Conservation (phyloP, 2,329 filamentous ascomycete genomes). For the Zalaria obscura region DNA sequence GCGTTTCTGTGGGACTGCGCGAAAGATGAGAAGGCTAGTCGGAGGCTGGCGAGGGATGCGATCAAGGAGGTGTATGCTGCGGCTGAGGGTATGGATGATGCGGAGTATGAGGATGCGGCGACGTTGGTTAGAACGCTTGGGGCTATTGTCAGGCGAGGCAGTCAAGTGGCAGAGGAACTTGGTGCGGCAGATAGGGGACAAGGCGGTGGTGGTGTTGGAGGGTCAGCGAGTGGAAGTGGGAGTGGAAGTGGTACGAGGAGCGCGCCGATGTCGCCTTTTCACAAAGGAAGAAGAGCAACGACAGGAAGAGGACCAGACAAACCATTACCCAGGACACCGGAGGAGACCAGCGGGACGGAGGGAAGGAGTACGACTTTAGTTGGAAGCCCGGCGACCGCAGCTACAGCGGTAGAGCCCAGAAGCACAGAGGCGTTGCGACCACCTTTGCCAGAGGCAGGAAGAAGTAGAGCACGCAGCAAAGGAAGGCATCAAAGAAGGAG, state of each 20-base stretch:
- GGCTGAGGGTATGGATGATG: conserved; percentile 83
- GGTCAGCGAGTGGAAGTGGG: not conserved
- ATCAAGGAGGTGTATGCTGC: conserved; percentile 87
- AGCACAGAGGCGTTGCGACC: conserved; percentile 7
- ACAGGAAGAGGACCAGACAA: not conserved
- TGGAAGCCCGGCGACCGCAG: conserved; percentile 3
- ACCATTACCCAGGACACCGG: not conserved
- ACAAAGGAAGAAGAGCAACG: not conserved
- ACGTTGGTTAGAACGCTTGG: conserved; percentile 75
- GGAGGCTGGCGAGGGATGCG: conserved; percentile 64
- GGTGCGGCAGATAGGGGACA: not conserved
- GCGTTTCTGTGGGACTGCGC: conserved; percentile 90
- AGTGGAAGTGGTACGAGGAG: not conserved
- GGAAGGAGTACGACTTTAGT: not conserved
- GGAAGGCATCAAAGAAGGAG: not conserved
- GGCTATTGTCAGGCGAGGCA: conserved; percentile 75
- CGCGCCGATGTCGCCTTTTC: not conserved
- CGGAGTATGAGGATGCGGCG: conserved; percentile 85
- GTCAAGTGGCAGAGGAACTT: not conserved
- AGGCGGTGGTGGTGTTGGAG: not conserved
- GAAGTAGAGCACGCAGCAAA: conserved; percentile 1
- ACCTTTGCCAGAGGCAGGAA: conserved; percentile 11
- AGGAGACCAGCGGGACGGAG: not conserved
- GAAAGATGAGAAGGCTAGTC: conserved; percentile 63
- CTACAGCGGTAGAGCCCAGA: conserved; percentile 5